These are phyloP conservation scores for Metschnikowia gelsemii DNA, from an alignment of 805 yeast genomes.

Conservation along the genomic window DNA sequence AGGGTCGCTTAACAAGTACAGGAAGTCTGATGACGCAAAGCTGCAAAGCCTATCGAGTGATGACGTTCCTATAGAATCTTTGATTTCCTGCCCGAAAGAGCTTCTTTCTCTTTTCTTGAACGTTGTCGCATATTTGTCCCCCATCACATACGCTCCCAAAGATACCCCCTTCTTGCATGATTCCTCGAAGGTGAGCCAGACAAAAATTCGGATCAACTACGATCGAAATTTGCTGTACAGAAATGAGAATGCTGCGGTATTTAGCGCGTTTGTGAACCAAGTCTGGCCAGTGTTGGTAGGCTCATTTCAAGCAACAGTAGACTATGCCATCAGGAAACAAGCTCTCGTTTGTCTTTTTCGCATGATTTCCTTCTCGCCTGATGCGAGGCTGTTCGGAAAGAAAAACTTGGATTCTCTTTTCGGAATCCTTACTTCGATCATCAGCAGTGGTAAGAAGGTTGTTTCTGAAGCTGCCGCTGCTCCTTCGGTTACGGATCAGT, in stretches of 20 bases:
- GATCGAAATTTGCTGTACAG: conserved; percentile 33
- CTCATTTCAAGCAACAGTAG: conserved; percentile 72
- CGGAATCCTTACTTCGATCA: conserved; percentile 56
- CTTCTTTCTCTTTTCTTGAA: conserved; percentile 53
- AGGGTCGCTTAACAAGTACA: conserved; percentile 51
- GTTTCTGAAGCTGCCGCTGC: conserved; percentile 3
- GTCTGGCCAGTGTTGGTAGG: conserved; percentile 56
- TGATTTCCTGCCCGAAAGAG: conserved; percentile 75
- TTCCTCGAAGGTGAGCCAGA: conserved; percentile 24
- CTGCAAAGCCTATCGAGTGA: conserved; percentile 1
- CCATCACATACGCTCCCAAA: conserved; percentile 37
- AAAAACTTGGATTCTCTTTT: conserved; percentile 38
- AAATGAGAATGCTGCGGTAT: conserved; percentile 20
- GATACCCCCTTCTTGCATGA: conserved; percentile 32
- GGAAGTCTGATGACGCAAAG: conserved; percentile 27
- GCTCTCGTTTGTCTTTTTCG: conserved; percentile 55
- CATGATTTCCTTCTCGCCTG: conserved; percentile 43
- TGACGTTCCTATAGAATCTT: conserved; percentile 57
- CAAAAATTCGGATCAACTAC: conserved; percentile 28
- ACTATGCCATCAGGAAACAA: conserved; percentile 58
- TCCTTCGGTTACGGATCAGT: neutral
- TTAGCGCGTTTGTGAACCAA: conserved; percentile 40
- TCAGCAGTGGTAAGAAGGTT: conserved; percentile 50
- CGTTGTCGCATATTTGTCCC: conserved; percentile 58
- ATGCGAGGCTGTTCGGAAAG: conserved; percentile 31